Conservation (phyloP, 345 rosid genomes). For the Adansonia digitata region DNA sequence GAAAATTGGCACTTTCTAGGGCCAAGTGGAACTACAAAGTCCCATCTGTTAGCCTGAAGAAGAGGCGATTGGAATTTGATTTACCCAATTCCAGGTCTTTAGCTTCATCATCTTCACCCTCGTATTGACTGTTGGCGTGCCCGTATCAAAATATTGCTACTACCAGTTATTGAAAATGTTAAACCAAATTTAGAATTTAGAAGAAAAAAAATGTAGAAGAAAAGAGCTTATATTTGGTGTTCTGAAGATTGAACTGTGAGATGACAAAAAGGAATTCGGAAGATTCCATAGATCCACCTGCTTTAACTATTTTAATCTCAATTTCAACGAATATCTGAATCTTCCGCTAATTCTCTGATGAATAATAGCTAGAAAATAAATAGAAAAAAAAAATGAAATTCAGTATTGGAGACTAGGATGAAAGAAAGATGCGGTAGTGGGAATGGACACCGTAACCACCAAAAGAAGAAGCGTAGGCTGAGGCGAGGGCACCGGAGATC, state of each 20-base stretch:
- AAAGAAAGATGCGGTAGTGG: neutral
- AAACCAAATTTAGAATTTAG: neutral
- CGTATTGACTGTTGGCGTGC: conserved; percentile 70
- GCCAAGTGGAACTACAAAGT: too few species aligned
- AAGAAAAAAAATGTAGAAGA: neutral
- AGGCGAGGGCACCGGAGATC: neutral
- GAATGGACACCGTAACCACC: neutral
- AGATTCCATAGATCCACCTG: conserved; percentile 21
- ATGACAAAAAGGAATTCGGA: conserved; percentile 50
- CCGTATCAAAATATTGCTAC: conserved; percentile 29
- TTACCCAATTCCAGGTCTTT: conserved; percentile 35
- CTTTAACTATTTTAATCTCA: neutral
- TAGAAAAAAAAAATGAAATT: neutral
- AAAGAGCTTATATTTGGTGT: conserved; percentile 39
- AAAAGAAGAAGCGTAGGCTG: neutral
- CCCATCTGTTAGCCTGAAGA: conserved; percentile 11
- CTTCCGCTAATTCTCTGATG: neutral
- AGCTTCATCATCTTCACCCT: conserved; percentile 28
- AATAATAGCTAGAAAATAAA: neutral
- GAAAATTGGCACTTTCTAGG: too few species aligned
- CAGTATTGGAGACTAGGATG: neutral
- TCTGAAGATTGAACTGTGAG: conserved; percentile 29
- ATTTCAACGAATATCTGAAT: neutral
- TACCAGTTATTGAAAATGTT: neutral
- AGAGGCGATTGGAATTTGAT: conserved; percentile 36